These are phyloP conservation scores for Jamesozyma spencerorum DNA, from an alignment of 805 yeast genomes.

Conservation along the genomic window DNA sequence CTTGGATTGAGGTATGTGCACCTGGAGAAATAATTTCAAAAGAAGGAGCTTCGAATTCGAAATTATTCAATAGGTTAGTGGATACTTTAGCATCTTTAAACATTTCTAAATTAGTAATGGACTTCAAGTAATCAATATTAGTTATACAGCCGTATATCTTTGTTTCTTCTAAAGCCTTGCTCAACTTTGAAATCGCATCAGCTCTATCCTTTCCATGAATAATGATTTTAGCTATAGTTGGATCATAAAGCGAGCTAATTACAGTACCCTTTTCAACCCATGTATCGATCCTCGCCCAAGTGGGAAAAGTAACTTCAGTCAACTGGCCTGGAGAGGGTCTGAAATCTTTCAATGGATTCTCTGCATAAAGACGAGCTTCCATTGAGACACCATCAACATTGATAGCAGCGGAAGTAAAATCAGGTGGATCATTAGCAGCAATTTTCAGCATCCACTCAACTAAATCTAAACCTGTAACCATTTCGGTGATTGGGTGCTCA, in stretches of 20 bases:
- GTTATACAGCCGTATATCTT: constrained; percentile 81
- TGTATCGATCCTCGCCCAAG: constrained; percentile 87
- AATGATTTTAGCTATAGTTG: constrained; percentile 90
- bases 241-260: constrained; percentile 89
- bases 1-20: constrained; percentile 93
- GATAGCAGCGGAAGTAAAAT: constrained; percentile 47
- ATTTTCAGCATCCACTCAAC: constrained; percentile 95
- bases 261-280: constrained; percentile 89
- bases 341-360: constrained; percentile 90
- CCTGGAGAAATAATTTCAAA: constrained; percentile 84
- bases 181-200: constrained; percentile 71
- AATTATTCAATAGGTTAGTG: constrained; percentile 80
- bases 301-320: constrained; percentile 76
- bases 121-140: constrained; percentile 79
- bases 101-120: constrained; percentile 76
- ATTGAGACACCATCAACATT: constrained; percentile 77
- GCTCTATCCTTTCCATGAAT: constrained; percentile 85
- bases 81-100: constrained; percentile 76
- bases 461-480: constrained; percentile 87
- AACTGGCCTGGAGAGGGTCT: constrained; percentile 95
- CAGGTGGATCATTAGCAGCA: constrained; percentile 86
- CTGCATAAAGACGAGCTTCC: constrained; percentile 96
- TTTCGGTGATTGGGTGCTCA: constrained; percentile 94
- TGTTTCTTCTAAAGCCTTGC: constrained; percentile 77
- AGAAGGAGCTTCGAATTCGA: constrained; percentile 70